Conservation (phyloP, 2,329 filamentous ascomycete genomes). For the Xylaria sp. region DNA sequence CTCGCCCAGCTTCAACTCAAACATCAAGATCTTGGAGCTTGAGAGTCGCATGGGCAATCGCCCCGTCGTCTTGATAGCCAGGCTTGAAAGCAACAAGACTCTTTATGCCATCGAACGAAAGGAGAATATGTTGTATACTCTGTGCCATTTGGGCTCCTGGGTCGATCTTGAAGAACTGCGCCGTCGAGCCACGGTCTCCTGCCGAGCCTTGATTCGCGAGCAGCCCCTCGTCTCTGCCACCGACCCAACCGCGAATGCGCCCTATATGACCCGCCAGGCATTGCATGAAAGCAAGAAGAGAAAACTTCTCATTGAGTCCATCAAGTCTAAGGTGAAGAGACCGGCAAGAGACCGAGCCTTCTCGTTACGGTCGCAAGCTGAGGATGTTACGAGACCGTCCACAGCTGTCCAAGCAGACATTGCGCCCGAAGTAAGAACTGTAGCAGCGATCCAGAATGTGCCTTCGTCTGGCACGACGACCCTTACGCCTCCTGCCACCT, state of each 20-base stretch:
- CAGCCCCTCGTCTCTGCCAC: constrained; percentile 27
- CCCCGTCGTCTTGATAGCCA: constrained; percentile 56
- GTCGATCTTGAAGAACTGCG: constrained; percentile 53
- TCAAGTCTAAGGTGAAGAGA: constrained; percentile 56
- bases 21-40: constrained; percentile 58
- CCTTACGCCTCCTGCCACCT: constrained; percentile 2
- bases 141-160: constrained; percentile 65
- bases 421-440: background rate
- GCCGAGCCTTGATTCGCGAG: constrained; percentile 31
- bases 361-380: constrained; percentile 23
- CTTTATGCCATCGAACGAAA: constrained; percentile 64
- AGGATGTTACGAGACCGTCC: constrained; percentile 9
- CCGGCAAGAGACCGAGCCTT: constrained; percentile 42
- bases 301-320: constrained; percentile 55
- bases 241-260: constrained; percentile 16
- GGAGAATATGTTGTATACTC: constrained; percentile 53
- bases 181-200: constrained; percentile 44
- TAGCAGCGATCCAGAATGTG: background rate
- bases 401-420: constrained; percentile 12
- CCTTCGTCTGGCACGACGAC: background rate
- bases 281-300: constrained; percentile 51
- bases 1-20: constrained; percentile 55
- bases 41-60: constrained; percentile 53
- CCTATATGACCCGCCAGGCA: constrained; percentile 41
- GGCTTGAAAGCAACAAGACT: constrained; percentile 49